Percentiles rank a stretch among this genome's conserved stretches.
Evolutionary conservation across 352 stramenopile species (phyloP).

Genomic region (Phytophthora foliorum): DNA sequence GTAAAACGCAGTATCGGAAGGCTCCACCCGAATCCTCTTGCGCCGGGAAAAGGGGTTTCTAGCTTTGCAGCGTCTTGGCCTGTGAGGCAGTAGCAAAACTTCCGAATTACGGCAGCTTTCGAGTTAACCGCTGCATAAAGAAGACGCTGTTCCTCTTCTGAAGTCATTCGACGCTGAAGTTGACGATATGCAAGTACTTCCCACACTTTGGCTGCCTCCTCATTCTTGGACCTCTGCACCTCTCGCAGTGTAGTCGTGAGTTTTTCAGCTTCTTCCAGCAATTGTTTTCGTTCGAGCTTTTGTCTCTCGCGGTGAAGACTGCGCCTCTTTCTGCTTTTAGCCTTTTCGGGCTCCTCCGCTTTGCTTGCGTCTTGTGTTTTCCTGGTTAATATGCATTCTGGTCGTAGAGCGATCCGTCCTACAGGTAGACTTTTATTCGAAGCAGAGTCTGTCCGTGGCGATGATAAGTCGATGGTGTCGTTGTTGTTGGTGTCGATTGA

Average conservation of each 20-base stretch:
- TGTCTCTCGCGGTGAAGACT: slow-evolving; percentile 24
- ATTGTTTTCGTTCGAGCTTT: slow-evolving; percentile 23
- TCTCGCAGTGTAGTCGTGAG: slow-evolving; percentile 17
- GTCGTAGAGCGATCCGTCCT: neutral
- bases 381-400: neutral
- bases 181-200: neutral
- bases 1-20: neutral
- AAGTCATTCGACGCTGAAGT: slow-evolving; percentile 4
- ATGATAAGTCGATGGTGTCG: too few species aligned
- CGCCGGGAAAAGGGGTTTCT: neutral
- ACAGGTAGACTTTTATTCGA: too few species aligned
- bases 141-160: slow-evolving; percentile 15
- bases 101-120: neutral
- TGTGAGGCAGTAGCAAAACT: neutral
- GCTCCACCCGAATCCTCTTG: neutral
- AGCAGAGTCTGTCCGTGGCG: too few species aligned
- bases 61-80: neutral
- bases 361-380: too few species aligned
- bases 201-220: neutral
- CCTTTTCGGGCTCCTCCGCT: too few species aligned
- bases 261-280: slow-evolving; percentile 15
- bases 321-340: slow-evolving; percentile 7
- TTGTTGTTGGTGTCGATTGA: neutral
- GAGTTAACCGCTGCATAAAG: slow-evolving; percentile 11
- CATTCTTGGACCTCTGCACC: neutral